phyloP scores from a whole-genome alignment of 805 yeast species.

The Hanseniaspora occidentalis region DNA sequence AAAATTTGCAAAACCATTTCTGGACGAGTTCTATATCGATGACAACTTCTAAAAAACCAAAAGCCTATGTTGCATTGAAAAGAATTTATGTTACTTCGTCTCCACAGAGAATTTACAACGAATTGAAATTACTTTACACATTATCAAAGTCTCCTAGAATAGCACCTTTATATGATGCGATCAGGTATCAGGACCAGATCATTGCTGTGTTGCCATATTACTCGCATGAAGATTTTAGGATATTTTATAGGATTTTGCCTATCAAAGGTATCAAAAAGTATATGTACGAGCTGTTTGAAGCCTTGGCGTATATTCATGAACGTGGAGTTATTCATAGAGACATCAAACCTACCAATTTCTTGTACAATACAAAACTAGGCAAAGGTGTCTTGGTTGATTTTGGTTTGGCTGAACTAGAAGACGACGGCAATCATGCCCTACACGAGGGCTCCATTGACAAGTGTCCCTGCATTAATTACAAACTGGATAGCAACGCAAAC shows the following conservation, averaged over 20 bases:
- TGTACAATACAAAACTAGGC: conserved; percentile 54
- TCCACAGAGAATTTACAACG: conserved; percentile 83
- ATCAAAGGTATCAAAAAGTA: conserved; percentile 70
- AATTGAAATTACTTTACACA: conserved; percentile 61
- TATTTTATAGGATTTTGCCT: conserved; percentile 70
- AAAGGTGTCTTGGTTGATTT: conserved; percentile 82
- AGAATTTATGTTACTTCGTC: conserved; percentile 92
- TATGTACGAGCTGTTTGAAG: conserved; percentile 66
- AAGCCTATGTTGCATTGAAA: conserved; percentile 66
- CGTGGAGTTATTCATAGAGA: conserved; percentile 84
- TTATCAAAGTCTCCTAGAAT: conserved; percentile 59
- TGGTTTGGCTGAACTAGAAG: conserved; percentile 71
- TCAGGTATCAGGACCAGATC: conserved; percentile 82
- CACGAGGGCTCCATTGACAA: neutral
- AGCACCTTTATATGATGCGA: conserved; percentile 82
- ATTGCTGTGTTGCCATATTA: conserved; percentile 86
- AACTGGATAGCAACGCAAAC: conserved; percentile 6
- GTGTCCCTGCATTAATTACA: conserved; percentile 1
- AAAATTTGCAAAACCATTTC: conserved; percentile 17
- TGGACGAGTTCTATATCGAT: conserved; percentile 27
- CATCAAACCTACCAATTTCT: conserved; percentile 71
- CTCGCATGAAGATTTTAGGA: conserved; percentile 82
- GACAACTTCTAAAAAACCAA: conserved; percentile 3
- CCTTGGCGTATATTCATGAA: conserved; percentile 53
- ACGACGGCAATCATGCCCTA: conserved; percentile 7